Percentiles rank a stretch among this genome's conserved stretches.
phyloP scores from a whole-genome alignment of 306 rosid genomes.

The Cyclanthera cordifolia region DNA sequence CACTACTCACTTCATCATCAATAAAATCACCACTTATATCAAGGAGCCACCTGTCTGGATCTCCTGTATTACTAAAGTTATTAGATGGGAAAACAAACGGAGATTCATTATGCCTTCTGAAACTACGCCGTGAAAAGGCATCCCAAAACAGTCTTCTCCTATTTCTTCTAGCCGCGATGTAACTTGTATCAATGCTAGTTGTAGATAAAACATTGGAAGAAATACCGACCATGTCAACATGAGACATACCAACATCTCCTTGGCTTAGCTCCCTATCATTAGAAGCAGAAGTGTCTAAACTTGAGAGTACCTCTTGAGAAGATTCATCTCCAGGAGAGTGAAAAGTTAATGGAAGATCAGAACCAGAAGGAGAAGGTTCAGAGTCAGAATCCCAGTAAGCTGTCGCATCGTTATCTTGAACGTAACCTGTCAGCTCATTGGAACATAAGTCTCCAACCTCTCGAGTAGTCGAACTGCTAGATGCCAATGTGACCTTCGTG shows the following conservation, averaged over 20 bases:
- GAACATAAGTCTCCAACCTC: slow-evolving; percentile 30
- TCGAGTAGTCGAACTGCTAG: slow-evolving; percentile 42
- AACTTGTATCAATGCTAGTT: slow-evolving; percentile 36
- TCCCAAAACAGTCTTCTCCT: slow-evolving; percentile 84
- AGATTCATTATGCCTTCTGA: slow-evolving; percentile 72
- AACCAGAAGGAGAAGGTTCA: slow-evolving; percentile 30
- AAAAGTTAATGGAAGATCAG: slow-evolving; percentile 35
- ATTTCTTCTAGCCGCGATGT: slow-evolving; percentile 59
- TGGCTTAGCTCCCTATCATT: slow-evolving; percentile 55
- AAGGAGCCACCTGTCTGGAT: slow-evolving; percentile 76
- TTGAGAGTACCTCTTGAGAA: slow-evolving; percentile 44
- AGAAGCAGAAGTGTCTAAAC: slow-evolving; percentile 63
- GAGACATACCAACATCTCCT: slow-evolving; percentile 51
- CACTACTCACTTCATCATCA: slow-evolving; percentile 43
- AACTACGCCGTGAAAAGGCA: slow-evolving; percentile 75
- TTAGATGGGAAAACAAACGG: slow-evolving; percentile 53
- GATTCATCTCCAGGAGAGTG: slow-evolving; percentile 42
- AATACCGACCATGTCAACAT: slow-evolving; percentile 55
- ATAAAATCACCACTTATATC: slow-evolving; percentile 66
- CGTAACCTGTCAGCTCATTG: slow-evolving; percentile 33
- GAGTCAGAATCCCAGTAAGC: slow-evolving; percentile 24
- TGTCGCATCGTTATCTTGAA: slow-evolving; percentile 23
- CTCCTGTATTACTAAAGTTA: slow-evolving; percentile 48
- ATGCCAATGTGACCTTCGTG: slow-evolving; percentile 23
- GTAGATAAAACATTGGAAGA: slow-evolving; percentile 47